phyloP scores from a whole-genome alignment of 2,329 filamentous ascomycete genomes.

The Reticulascus tulasneorum region DNA sequence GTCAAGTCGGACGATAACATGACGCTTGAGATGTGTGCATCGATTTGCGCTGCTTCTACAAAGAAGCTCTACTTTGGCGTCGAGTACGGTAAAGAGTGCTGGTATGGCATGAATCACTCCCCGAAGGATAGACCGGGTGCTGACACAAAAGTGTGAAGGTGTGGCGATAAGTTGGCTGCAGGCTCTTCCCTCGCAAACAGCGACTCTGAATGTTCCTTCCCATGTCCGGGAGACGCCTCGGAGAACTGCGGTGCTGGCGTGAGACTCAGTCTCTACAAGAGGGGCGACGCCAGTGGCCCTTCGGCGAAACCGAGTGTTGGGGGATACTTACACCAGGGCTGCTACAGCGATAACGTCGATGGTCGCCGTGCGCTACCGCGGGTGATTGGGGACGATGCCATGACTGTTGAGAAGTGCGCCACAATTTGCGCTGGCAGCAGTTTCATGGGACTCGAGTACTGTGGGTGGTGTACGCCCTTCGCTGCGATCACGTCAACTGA shows the following conservation, averaged over 20 bases:
- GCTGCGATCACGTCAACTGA: not conserved
- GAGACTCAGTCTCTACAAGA: conserved; percentile 9
- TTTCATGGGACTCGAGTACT: conserved; percentile 30
- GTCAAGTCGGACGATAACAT: conserved; percentile 24
- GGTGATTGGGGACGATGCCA: conserved; percentile 22
- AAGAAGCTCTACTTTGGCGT: conserved; percentile 26
- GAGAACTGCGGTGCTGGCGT: conserved; percentile 7
- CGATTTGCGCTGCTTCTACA: conserved; percentile 22
- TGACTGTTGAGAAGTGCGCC: conserved; percentile 30
- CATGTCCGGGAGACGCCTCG: conserved; percentile 4
- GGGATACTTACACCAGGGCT: conserved; percentile 26
- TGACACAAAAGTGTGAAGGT: conserved; percentile 28
- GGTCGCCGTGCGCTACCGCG: conserved; percentile 23
- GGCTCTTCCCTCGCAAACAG: conserved; percentile 9
- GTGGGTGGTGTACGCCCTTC: conserved; percentile 18
- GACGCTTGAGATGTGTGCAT: conserved; percentile 28
- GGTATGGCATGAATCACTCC: no score
- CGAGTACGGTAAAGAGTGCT: conserved; percentile 34
- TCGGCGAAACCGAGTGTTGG: conserved; percentile 15
- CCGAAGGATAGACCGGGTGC: no score
- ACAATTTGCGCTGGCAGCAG: conserved; percentile 22
- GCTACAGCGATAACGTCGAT: conserved; percentile 28
- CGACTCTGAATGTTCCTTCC: conserved; percentile 6
- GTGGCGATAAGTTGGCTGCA: conserved; percentile 3
- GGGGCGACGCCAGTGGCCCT: conserved; percentile 5